Base-by-base conservation (phyloP, 768 basidiomycete species). In the Russula earlei region DNA sequence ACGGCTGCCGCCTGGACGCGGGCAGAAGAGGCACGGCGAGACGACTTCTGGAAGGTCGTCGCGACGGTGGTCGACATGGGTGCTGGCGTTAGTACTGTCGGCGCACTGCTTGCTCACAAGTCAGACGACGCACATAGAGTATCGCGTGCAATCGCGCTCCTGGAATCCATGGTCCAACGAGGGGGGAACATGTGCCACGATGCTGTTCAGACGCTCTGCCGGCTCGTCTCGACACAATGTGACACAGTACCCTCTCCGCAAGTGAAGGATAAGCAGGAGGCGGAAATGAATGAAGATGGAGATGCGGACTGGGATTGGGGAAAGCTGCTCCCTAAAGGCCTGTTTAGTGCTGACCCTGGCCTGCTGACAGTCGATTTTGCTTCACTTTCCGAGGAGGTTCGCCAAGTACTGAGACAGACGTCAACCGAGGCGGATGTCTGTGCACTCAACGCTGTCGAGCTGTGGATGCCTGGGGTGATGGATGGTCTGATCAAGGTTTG, bases 81-180 rank as follows among this genome's bases (percentile, higher is more conserved):
- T 11, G 76, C 80, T 2, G 85, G 85, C 0, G 68, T 82, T 4
- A 71, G 77, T 4, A 77, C 15, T n/a, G 71, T 85, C 5, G 82
- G 74, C 1, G 81, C 77, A 1, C 33, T n/a, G n/a, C n/a, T n/a
- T n/a, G n/a, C n/a, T n/a, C n/a, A 45, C n/a, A 63, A 55, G 9
- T 24, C 47, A 0, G 53, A 60, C 10, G 74, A 79, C 9, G 74
- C 77, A 22, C 66, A 68, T 33, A 59, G 65, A 29, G 65, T 84
- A n/a, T 67, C 65, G 45, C 74, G 75, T 11, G 74, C 75, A 0
- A 62, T 87, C 25, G 67, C 69, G 4, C 66, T 84, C 15, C 68
- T 90, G 37, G 72, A 75, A 34, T 53, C 54, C 67, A 70, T 72
- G 75, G 33, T 53, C 54, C 67, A 70, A 55, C 81, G 76, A 62